Evolutionary conservation across 495 filamentous ascomycete species (phyloP).

Genomic region (Lasiosphaeria miniovina): DNA sequence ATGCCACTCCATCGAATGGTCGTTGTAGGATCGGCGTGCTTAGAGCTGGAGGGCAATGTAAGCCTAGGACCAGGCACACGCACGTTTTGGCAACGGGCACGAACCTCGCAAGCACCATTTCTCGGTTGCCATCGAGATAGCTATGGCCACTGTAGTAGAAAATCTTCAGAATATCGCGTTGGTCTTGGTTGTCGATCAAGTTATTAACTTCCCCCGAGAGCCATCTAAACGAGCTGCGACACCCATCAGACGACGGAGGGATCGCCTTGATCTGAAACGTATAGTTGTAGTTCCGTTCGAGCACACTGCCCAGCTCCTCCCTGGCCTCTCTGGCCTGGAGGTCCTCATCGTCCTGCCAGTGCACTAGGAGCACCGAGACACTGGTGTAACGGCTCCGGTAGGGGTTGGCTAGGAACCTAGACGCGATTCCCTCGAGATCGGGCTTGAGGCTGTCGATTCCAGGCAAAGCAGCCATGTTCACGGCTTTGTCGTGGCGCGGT

Average conservation of each 20-base stretch:
- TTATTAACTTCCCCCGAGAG: conserved; percentile 39
- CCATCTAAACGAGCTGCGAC: conserved; percentile 42
- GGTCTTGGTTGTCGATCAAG: conserved; percentile 43
- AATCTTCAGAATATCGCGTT: conserved; percentile 45
- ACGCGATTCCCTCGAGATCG: conserved; percentile 39
- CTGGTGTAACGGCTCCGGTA: conserved; percentile 43
- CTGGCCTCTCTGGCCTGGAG: conserved; percentile 29
- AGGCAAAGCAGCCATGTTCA: conserved; percentile 30
- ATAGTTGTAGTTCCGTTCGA: conserved; percentile 45
- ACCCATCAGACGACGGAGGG: conserved; percentile 38
- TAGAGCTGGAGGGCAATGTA: conserved; percentile 32
- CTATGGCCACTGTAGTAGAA: conserved; percentile 48
- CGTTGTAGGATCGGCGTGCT: conserved; percentile 35
- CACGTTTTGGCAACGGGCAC: conserved; percentile 1
- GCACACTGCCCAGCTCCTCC: conserved; percentile 38
- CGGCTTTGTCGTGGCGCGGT: conserved; percentile 41
- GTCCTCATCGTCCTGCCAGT: conserved; percentile 48
- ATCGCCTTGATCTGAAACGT: conserved; percentile 39
- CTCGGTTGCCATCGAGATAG: conserved; percentile 43
- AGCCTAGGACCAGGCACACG: background rate
- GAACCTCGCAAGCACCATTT: conserved; percentile 49
- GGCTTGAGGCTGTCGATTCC: conserved; percentile 38
- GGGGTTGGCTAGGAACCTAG: conserved; percentile 39
- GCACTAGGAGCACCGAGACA: conserved; percentile 42
- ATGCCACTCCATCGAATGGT: conserved; percentile 47